Evolutionary conservation across 306 rosid species (phyloP).

Genomic region (Urtica urens): DNA sequence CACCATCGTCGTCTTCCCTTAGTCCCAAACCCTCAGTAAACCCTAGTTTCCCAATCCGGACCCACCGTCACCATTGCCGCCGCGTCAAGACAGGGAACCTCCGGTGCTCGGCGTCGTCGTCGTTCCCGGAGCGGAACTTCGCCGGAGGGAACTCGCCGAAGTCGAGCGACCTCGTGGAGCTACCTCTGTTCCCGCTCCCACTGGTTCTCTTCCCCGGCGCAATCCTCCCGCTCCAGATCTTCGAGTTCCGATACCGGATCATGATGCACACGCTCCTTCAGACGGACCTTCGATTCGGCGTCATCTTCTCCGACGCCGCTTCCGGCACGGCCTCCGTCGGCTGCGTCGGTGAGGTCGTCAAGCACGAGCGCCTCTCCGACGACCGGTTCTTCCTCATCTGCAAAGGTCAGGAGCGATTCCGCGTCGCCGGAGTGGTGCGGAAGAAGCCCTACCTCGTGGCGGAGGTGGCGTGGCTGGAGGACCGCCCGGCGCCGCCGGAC

Average conservation of each 20-base stretch:
- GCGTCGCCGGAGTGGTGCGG: slow-evolving; percentile 57
- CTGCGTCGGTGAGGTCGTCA: slow-evolving; percentile 93
- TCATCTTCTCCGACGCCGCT: slow-evolving; percentile 63
- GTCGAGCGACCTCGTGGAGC: slow-evolving; percentile 70
- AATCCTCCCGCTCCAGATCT: slow-evolving; percentile 87
- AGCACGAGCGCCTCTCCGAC: slow-evolving; percentile 90
- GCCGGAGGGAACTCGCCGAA: slow-evolving; percentile 58
- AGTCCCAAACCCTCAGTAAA: slow-evolving; percentile 42
- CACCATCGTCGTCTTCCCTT: slow-evolving; percentile 44
- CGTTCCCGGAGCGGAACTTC: slow-evolving; percentile 75
- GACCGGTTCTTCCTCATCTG: slow-evolving; percentile 92
- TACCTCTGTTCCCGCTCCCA: slow-evolving; percentile 85
- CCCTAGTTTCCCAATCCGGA: slow-evolving; percentile 15
- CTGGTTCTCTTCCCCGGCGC: slow-evolving; percentile 96
- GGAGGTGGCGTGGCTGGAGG: slow-evolving; percentile 87
- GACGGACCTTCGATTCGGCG: slow-evolving; percentile 96
- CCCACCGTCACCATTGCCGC: slow-evolving; percentile 5
- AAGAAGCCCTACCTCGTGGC: slow-evolving; percentile 87
- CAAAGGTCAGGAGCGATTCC: slow-evolving; percentile 92
- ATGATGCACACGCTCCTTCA: slow-evolving; percentile 99
- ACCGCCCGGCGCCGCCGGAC: slow-evolving; percentile 76
- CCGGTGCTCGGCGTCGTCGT: slow-evolving; percentile 76
- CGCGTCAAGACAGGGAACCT: slow-evolving; percentile 27
- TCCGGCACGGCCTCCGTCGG: slow-evolving; percentile 79
- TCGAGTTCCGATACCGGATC: slow-evolving; percentile 94